phyloP scores from a whole-genome alignment of 2,329 filamentous ascomycete species.

The Colletotrichum liriopes region DNA sequence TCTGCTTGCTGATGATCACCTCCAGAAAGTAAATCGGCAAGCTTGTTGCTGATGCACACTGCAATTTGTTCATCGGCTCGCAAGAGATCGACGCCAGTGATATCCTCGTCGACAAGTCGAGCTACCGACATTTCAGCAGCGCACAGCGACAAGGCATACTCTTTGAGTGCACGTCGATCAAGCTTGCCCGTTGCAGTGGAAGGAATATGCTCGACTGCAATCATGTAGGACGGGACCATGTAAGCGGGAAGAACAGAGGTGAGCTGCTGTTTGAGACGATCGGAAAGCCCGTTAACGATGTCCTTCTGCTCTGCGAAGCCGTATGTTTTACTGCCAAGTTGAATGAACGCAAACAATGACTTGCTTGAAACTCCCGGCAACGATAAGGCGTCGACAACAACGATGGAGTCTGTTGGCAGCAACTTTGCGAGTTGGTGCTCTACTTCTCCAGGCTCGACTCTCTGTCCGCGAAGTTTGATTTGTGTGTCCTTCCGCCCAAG shows the following conservation, averaged over 20 bases:
- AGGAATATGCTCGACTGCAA: constrained; percentile 41
- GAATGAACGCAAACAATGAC: constrained; percentile 31
- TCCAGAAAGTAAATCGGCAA: constrained; percentile 18
- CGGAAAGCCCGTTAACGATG: constrained; percentile 1
- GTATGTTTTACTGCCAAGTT: background rate
- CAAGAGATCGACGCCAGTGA: background rate
- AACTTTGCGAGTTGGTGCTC: constrained; percentile 46
- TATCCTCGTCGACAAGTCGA: background rate
- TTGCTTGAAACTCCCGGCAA: constrained; percentile 7
- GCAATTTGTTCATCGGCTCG: constrained; percentile 19
- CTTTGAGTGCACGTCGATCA: constrained; percentile 35
- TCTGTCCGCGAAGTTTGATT: constrained; percentile 54
- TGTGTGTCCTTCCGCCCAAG: constrained; percentile 50
- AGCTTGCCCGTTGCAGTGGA: constrained; percentile 44
- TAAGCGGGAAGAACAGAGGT: constrained; percentile 41
- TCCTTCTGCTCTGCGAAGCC: constrained; percentile 1
- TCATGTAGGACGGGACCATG: constrained; percentile 46
- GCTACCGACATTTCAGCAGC: background rate
- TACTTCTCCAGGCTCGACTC: constrained; percentile 52
- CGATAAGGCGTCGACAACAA: constrained; percentile 23
- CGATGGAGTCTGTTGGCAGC: background rate
- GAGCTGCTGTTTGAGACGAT: constrained; percentile 19
- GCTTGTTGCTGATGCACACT: constrained; percentile 26
- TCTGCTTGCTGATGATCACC: background rate
- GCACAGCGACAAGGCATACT: background rate